phyloP scores from a whole-genome alignment of 2,329 filamentous ascomycete species.

The Thielaviopsis punctulata region DNA sequence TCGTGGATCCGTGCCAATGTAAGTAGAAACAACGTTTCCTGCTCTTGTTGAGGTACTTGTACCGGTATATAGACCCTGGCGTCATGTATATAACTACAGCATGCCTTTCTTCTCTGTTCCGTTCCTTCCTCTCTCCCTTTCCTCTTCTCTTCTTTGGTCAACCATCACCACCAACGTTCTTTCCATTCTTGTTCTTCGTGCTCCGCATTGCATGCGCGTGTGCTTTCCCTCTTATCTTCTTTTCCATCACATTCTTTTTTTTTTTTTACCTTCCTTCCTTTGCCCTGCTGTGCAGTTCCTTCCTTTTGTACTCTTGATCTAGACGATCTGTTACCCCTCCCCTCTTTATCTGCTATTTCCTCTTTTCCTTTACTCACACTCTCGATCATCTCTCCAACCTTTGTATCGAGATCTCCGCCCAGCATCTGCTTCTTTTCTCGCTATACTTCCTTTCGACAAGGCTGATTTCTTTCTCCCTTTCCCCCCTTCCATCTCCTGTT shows the following conservation, averaged over 20 bases:
- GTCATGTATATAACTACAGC: not conserved
- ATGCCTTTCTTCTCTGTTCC: slow-evolving; percentile 1
- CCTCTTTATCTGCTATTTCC: not conserved
- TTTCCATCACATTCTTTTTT: slow-evolving; percentile 3
- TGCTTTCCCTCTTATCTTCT: slow-evolving; percentile 1
- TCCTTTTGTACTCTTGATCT: not conserved
- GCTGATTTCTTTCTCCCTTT: not conserved
- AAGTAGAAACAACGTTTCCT: not conserved
- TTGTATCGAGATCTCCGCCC: not conserved
- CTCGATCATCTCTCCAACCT: not conserved
- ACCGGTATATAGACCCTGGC: too few relatives aligned
- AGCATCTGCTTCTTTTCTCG: not conserved
- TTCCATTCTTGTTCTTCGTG: slow-evolving; percentile 12
- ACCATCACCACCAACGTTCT: slow-evolving; percentile 10
- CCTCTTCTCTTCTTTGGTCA: slow-evolving; percentile 8
- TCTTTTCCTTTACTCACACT: not conserved
- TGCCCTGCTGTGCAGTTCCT: slow-evolving; percentile 10
- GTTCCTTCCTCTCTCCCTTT: not conserved
- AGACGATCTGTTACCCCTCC: not conserved
- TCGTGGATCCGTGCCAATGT: not conserved
- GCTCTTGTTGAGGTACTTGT: not conserved
- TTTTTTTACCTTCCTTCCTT: slow-evolving; percentile 1
- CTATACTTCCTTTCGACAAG: slow-evolving; percentile 2
- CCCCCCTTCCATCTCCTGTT: not conserved
- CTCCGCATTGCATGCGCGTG: slow-evolving; percentile 12